phyloP scores from a whole-genome alignment of 2,329 filamentous ascomycete genomes.

The Aspergillus costaricaensis region DNA sequence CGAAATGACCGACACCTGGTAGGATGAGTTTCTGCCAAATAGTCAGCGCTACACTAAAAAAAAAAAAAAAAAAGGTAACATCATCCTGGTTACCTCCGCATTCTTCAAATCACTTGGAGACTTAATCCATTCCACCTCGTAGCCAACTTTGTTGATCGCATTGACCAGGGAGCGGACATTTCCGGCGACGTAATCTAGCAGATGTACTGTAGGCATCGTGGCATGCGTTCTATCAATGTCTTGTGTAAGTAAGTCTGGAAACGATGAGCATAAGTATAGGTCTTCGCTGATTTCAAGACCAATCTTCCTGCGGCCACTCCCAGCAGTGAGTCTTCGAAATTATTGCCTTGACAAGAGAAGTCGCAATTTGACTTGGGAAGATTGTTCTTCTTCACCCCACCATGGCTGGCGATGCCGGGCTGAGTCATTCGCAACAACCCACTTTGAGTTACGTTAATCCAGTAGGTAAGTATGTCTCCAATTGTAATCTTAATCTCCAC shows the following conservation, averaged over 20 bases:
- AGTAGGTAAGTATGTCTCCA: neutral
- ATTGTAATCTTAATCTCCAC: neutral
- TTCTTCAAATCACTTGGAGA: conserved; percentile 79
- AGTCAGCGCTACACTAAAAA: conserved; percentile 5
- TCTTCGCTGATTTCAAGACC: neutral
- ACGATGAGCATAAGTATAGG: neutral
- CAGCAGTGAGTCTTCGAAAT: neutral
- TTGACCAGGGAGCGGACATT: conserved; percentile 96
- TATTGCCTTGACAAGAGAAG: conserved; percentile 7
- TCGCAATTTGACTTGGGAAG: conserved; percentile 1
- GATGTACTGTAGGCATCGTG: conserved; percentile 51
- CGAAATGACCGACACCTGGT: conserved; percentile 95
- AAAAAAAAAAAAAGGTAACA: neutral
- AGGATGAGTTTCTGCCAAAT: conserved; percentile 78
- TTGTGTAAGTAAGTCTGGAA: neutral
- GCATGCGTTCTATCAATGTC: neutral
- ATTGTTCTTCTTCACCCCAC: conserved; percentile 12
- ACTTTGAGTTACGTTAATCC: conserved; percentile 11
- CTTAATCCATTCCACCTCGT: conserved; percentile 87
- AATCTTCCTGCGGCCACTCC: neutral
- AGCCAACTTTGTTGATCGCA: conserved; percentile 94
- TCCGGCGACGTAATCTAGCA: conserved; percentile 86
- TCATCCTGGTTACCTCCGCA: conserved; percentile 67
- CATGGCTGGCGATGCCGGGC: conserved; percentile 8
- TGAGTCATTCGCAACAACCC: conserved; percentile 25